Percentiles rank a stretch among this genome's conserved stretches.
These are phyloP conservation scores for Cymodocea nodosa DNA, from an alignment of 116 monocot genomes.

Conservation along the genomic window DNA sequence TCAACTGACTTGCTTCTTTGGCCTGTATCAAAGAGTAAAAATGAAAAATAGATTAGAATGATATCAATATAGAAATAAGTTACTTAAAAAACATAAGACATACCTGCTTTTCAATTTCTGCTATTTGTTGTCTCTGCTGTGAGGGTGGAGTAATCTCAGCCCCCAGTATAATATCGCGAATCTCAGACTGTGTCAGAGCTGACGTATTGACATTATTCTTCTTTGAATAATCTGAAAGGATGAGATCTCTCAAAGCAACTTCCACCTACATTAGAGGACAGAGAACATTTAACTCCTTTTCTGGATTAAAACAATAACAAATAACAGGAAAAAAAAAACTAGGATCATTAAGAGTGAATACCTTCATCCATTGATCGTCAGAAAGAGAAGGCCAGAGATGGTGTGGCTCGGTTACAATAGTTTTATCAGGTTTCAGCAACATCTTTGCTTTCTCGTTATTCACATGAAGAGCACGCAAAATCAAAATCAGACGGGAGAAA, in stretches of 20 bases:
- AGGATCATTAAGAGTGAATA: background rate
- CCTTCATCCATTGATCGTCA: conserved; percentile 90
- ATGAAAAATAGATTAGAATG: no score
- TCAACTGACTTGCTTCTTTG: conserved; percentile 94
- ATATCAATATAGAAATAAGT: background rate
- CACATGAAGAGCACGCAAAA: conserved; percentile 72
- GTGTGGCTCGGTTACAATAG: conserved; percentile 65
- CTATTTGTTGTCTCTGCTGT: conserved; percentile 96
- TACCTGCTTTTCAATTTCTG: conserved; percentile 95
- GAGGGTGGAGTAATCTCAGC: conserved; percentile 90
- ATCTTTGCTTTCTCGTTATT: conserved; percentile 97
- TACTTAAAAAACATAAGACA: background rate
- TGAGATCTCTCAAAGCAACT: conserved; percentile 80
- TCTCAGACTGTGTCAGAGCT: conserved; percentile 95
- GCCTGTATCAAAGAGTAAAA: conserved; percentile 30
- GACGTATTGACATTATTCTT: conserved; percentile 98
- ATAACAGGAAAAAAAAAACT: background rate
- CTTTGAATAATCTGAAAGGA: conserved; percentile 78
- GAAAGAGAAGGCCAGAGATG: conserved; percentile 77
- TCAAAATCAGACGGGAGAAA: conserved; percentile 91
- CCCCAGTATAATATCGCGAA: conserved; percentile 98
- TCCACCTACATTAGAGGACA: conserved; percentile 31
- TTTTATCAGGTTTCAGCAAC: conserved; percentile 76
- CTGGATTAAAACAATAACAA: background rate
- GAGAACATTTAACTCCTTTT: background rate